phyloP scores from a whole-genome alignment of 1,284 basidiomycete genomes.

The Cystobasidiaceae sp. region DNA sequence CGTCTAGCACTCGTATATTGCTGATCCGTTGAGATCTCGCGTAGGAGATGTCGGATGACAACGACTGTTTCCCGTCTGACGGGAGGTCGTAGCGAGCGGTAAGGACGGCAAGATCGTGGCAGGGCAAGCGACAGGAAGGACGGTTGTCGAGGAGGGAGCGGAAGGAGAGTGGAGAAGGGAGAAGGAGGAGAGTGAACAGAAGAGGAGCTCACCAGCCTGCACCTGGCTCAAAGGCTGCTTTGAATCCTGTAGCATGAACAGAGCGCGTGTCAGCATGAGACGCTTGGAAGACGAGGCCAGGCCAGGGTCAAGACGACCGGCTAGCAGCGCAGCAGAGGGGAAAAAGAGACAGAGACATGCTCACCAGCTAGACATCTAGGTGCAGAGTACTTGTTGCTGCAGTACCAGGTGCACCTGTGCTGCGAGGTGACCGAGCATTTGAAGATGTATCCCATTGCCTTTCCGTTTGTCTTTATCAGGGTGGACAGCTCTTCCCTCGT shows the following conservation, averaged over 20 bases:
- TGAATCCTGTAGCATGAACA: not conserved
- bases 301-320: not conserved
- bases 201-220: not conserved
- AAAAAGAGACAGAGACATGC: not conserved
- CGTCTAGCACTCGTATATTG: no score
- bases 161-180: not conserved
- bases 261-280: not conserved
- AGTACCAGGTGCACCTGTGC: slow-evolving; percentile 3
- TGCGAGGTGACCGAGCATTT: slow-evolving; percentile 13
- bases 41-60: no score
- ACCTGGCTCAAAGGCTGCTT: not conserved
- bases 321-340: not conserved
- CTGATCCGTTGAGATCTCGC: no score
- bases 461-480: slow-evolving; percentile 4
- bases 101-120: not conserved
- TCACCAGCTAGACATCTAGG: slow-evolving; percentile 15
- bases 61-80: no score
- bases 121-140: not conserved
- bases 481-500: not conserved
- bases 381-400: slow-evolving; percentile 13
- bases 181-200: not conserved
- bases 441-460: slow-evolving; percentile 10
- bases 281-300: not conserved
- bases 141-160: not conserved
- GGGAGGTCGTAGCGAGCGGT: no score